Evolutionary conservation across 2,329 filamentous ascomycete genomes (phyloP).

Genomic region (Aspergillus carbonarius): DNA sequence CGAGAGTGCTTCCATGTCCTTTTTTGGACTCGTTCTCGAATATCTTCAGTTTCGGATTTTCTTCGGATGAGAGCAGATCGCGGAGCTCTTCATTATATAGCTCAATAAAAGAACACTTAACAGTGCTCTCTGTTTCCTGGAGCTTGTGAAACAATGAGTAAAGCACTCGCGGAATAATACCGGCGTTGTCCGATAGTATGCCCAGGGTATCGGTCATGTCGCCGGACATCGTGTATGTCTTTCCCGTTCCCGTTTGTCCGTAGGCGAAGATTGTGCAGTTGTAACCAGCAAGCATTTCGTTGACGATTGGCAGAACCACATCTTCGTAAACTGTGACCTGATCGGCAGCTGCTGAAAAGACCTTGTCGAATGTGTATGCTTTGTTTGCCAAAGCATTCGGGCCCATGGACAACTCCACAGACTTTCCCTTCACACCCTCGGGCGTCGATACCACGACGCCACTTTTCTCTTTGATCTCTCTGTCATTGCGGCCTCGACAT

Average conservation of each 20-base stretch:
- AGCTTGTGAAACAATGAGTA: slow-evolving; percentile 85
- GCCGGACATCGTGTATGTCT: slow-evolving; percentile 99
- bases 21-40: slow-evolving; percentile 78
- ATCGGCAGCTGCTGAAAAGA: slow-evolving; percentile 92
- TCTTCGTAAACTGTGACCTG: slow-evolving; percentile 94
- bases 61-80: slow-evolving; percentile 80
- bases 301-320: slow-evolving; percentile 86
- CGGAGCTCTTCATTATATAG: slow-evolving; percentile 97
- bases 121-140: slow-evolving; percentile 78
- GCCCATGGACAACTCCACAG: slow-evolving; percentile 86
- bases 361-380: slow-evolving; percentile 93
- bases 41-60: slow-evolving; percentile 85
- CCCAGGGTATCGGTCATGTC: slow-evolving; percentile 88
- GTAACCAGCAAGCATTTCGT: slow-evolving; percentile 93
- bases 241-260: slow-evolving; percentile 95
- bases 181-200: slow-evolving; percentile 83
- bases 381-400: slow-evolving; percentile 92
- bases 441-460: slow-evolving; percentile 79
- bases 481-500: slow-evolving; percentile 87
- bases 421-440: slow-evolving; percentile 82
- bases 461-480: slow-evolving; percentile 92
- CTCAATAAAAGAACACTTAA: slow-evolving; percentile 98
- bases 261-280: slow-evolving; percentile 99
- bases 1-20: slow-evolving; percentile 75
- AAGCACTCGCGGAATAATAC: slow-evolving; percentile 90